A percentile compares a stretch with the other conserved stretches of the same genome.
Evolutionary conservation across 169 alveolate species (phyloP).

Genomic region (Cryptosporidium muris): DNA sequence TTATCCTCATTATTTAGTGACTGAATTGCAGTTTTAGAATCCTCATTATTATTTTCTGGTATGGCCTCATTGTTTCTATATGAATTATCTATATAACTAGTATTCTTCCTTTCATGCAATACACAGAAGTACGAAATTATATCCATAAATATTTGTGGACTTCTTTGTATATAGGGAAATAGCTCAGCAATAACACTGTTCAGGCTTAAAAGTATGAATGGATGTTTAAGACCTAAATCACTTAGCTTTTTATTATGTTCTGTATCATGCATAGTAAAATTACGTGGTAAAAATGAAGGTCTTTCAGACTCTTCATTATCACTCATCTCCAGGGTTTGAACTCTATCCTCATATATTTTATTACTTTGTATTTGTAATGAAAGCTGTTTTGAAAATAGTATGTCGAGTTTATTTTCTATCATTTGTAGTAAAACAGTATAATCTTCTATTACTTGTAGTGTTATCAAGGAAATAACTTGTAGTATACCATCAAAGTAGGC

Average conservation of each 20-base stretch:
- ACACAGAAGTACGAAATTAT: slow-evolving; percentile 47
- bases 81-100: not conserved
- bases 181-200: slow-evolving; percentile 64
- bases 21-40: not conserved
- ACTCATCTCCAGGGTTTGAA: not conserved
- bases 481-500: slow-evolving; percentile 65
- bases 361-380: slow-evolving; percentile 23
- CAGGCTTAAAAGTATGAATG: slow-evolving; percentile 48
- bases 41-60: not conserved
- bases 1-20: not conserved
- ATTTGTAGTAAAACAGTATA: slow-evolving; percentile 18
- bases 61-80: not conserved
- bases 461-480: slow-evolving; percentile 51
- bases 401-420: slow-evolving; percentile 50
- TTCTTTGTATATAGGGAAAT: slow-evolving; percentile 54
- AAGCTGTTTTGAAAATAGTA: slow-evolving; percentile 41
- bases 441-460: slow-evolving; percentile 61
- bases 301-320: not conserved
- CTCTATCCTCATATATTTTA: slow-evolving; percentile 26
- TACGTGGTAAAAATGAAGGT: slow-evolving; percentile 18
- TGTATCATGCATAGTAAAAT: slow-evolving; percentile 8
- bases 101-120: not conserved
- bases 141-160: slow-evolving; percentile 34
- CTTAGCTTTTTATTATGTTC: not conserved
- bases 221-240: slow-evolving; percentile 29